Evolutionary conservation across 2,329 filamentous ascomycete genomes (phyloP), one percentile per base, ranked within the genome.

Genomic region (Fusarium anthophilum): DNA sequence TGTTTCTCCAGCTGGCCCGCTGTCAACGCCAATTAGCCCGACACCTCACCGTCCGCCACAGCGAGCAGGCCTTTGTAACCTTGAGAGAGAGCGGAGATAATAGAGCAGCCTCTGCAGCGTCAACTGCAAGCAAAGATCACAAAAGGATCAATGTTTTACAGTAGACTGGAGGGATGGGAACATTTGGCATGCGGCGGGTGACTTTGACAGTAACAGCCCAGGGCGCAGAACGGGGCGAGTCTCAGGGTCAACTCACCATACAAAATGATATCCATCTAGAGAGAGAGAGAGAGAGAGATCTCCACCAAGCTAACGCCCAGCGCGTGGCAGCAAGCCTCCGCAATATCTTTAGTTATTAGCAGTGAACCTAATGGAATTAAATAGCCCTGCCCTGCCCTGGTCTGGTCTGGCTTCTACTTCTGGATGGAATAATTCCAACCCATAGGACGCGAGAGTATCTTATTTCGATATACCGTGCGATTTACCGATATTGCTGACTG

Each of bases 271-370:
- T 53, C 50, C 38, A 47, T 37, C 47, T 51, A 26, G 24, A n/a
- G n/a, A n/a, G n/a, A 26, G 44, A 39, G 32, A 53, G 32, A 53
- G 32, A 53, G 32, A 24, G 18, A 63, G 18, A 70, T 38, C 55
- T 70, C 71, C 71, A 73, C 70, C 71, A 68, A 68, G 58, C 65
- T 32, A 55, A 50, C 69, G 58, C 57, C 66, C 50, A 69, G 68
- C 71, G 54, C 54, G 54, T 72, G 69, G 70, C 66, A 62, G 62
- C 43, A 44, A 68, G 67, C 63, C 68, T 71, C 69, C 67, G 67
- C 61, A 72, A 60, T 65, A 63, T 37, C 39, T 59, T 62, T 62
- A 50, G 56, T 58, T 35, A 35, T 37, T 58, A 58, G 39, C 14
- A 47, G 30, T 58, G 32, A 58, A 43, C 51, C 51, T 30, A 68